Conservation (phyloP, 768 basidiomycete species). For the Leucosporidium scottii region DNA sequence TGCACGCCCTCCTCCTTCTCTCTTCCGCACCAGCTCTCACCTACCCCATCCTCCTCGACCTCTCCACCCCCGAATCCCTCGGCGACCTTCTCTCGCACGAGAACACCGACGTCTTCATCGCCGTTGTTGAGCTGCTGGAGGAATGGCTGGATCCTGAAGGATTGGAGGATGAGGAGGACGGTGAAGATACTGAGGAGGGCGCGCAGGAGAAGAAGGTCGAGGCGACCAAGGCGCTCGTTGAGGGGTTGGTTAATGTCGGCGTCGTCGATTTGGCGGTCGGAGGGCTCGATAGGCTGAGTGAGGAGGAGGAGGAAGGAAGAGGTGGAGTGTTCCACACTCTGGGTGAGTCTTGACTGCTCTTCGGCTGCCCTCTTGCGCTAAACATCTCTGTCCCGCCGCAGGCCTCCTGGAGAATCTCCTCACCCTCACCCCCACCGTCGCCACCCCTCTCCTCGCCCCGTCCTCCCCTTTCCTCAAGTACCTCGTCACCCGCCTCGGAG, state of each 20-base stretch:
- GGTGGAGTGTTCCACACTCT: slow-evolving; percentile 90
- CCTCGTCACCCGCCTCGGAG: slow-evolving; percentile 67
- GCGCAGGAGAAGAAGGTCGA: slow-evolving; percentile 40
- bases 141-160: slow-evolving; percentile 97
- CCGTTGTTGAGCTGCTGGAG: slow-evolving; percentile 82
- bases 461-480: slow-evolving; percentile 65
- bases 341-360: slow-evolving; percentile 46
- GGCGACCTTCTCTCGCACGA: slow-evolving; percentile 76
- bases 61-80: slow-evolving; percentile 61
- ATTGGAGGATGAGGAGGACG: slow-evolving; percentile 59
- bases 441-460: slow-evolving; percentile 60
- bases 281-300: slow-evolving; percentile 80
- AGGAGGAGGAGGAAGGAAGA: slow-evolving; percentile 78
- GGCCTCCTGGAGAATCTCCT: slow-evolving; percentile 90
- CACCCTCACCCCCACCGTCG: slow-evolving; percentile 71
- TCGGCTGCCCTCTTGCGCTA: neutral
- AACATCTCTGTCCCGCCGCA: slow-evolving; percentile 37
- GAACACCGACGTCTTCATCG: slow-evolving; percentile 94
- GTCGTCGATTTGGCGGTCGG: slow-evolving; percentile 82
- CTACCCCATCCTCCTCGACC: slow-evolving; percentile 80
- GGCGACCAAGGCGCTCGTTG: slow-evolving; percentile 52
- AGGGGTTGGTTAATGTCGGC: slow-evolving; percentile 54
- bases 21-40: slow-evolving; percentile 74
- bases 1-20: slow-evolving; percentile 80
- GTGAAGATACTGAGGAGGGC: slow-evolving; percentile 51